Evolutionary conservation across 176 grass and related monocot species (phyloP).

Genomic region (Pharus latifolius): DNA sequence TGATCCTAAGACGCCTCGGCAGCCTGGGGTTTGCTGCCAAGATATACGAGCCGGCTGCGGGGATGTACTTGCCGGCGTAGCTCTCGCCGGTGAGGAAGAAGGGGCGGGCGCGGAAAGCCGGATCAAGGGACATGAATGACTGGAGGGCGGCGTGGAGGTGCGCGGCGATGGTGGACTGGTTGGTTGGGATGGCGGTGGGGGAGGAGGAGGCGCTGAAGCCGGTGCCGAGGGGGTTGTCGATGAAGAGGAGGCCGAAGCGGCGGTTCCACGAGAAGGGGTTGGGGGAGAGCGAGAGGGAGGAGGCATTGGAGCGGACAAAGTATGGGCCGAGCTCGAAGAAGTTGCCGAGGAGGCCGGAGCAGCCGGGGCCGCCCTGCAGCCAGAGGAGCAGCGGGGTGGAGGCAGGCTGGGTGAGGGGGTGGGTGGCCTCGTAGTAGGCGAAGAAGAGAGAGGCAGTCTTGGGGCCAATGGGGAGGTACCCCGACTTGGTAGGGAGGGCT

Average conservation of each 20-base stretch:
- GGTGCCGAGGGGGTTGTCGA: conserved; percentile 52
- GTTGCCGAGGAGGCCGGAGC: conserved; percentile 37
- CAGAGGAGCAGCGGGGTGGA: conserved; percentile 39
- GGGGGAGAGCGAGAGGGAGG: not conserved
- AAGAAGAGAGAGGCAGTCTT: conserved; percentile 37
- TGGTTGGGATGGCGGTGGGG: not conserved
- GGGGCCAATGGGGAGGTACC: conserved; percentile 32
- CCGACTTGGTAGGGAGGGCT: conserved; percentile 33
- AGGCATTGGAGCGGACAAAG: not conserved
- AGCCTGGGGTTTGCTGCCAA: not conserved
- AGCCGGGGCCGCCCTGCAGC: conserved; percentile 58
- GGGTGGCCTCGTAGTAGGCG: conserved; percentile 50
- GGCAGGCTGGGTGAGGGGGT: not conserved
- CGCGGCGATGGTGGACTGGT: conserved; percentile 33
- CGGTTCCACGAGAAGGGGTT: conserved; percentile 51
- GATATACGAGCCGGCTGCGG: conserved; percentile 11
- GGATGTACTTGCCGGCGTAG: conserved; percentile 55
- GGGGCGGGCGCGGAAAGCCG: conserved; percentile 10
- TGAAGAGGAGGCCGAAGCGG: conserved; percentile 44
- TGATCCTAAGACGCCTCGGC: not conserved
- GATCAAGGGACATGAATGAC: conserved; percentile 1
- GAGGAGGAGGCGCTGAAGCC: conserved; percentile 34
- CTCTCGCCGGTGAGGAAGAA: conserved; percentile 50
- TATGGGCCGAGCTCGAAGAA: conserved; percentile 50
- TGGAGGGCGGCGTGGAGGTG: conserved; percentile 31